Base-by-base conservation (phyloP, 257 asterid species). In the Fraxinus anomala region DNA sequence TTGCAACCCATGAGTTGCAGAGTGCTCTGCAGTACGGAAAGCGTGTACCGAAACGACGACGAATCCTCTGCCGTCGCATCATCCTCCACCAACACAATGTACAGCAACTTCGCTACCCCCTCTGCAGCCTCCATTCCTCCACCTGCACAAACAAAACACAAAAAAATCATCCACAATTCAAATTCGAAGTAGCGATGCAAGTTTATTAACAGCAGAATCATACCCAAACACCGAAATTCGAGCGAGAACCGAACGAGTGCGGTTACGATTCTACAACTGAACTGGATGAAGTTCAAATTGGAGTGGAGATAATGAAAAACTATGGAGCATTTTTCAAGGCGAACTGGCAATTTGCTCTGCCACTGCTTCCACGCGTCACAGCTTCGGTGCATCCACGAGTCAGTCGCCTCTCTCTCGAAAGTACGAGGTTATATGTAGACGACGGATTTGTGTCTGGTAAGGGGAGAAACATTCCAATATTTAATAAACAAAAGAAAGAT, bases 1-100 rank as follows among this genome's bases (percentile, higher is more conserved):
- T 96, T 96, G 87, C 98, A 93, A 24, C 99, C 99, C 95, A 96
- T 96, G 81, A 96, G 97, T 49, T 96, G 98, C 82, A 96, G 87
- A 85, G 97, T 89, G 73, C 94, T 91, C 91, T 93, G 97, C 78
- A 96, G 83, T 51, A 93, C 92, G 7, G 98, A 89, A 68, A 97
- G 97, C 84, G 97, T 96, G 85, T 96, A 96, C 72, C 98, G 91
- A 79, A 91, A 91, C 71, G 96, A 10, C 13, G 68, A 72, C 37
- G 81, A 65, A 49, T 77, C 87, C 42, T 83, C 31, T 69, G 56
- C 77, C 36, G 65, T 83, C 19, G 73, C 85, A 31, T 54, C 89
- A 42, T 82, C 89, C 40, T 93, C 98, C 80, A 87, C 86, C 86
- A 95, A 97, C 75, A 89, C 91, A 73, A 95, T 34, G 85, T 95